Evolutionary conservation across 176 grass and related monocot species (phyloP).

Genomic region (Oryza longistaminata): DNA sequence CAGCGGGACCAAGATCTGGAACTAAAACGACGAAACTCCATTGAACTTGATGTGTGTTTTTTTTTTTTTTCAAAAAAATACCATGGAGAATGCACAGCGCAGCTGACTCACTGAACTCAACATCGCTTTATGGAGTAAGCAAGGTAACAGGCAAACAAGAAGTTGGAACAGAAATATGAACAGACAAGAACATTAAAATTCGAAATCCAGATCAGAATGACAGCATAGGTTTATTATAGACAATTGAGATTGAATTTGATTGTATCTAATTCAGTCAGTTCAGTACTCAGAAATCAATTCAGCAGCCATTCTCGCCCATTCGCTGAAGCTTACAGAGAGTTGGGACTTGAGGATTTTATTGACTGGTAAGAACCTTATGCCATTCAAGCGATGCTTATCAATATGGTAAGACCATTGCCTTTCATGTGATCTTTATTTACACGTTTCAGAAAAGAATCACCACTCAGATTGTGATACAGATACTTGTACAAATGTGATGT

Average conservation of each 20-base stretch:
- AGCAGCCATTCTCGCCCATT: neutral
- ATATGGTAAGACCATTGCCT: neutral
- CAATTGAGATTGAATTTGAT: neutral
- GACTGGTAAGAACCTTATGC: neutral
- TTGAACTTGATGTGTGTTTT: no score
- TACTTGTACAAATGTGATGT: neutral
- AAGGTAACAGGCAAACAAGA: neutral
- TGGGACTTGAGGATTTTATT: neutral
- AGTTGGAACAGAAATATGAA: neutral
- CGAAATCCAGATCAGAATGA: neutral
- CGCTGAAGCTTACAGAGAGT: neutral
- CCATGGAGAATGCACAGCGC: no score
- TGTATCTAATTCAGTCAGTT: neutral
- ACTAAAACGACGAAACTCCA: neutral
- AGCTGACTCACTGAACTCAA: neutral
- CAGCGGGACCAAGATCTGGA: neutral
- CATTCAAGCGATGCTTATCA: constrained; percentile 19
- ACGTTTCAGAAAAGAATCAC: constrained; percentile 27
- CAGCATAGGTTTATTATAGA: neutral
- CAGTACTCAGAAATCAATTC: neutral
- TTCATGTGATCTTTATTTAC: constrained; percentile 33
- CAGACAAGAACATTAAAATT: neutral
- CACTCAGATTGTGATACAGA: neutral
- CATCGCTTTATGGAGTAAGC: neutral
- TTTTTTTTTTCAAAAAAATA: no score